Conservation (phyloP, 345 rosid genomes). For the Firmiana major region DNA sequence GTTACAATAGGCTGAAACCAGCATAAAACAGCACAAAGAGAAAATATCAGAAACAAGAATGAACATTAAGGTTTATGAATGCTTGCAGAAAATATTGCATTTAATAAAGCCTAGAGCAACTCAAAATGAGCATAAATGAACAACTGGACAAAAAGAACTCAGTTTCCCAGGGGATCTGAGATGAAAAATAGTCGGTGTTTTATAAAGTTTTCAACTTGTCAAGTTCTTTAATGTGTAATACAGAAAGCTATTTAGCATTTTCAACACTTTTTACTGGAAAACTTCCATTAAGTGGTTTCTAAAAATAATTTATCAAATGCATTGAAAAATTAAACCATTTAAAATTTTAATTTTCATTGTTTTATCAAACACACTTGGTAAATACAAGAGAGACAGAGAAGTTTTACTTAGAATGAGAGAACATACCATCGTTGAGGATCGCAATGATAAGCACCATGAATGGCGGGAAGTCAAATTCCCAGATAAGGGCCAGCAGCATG, state of each 20-base stretch:
- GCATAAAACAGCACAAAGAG: neutral
- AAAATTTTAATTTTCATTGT: no score
- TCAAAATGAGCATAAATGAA: neutral
- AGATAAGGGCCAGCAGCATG: slow-evolving; percentile 94
- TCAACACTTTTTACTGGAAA: neutral
- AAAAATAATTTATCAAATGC: no score
- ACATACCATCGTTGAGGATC: slow-evolving; percentile 90
- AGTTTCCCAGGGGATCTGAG: neutral
- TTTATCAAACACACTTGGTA: neutral
- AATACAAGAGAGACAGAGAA: neutral
- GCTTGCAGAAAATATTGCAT: neutral
- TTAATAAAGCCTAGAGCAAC: neutral
- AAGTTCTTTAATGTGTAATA: neutral
- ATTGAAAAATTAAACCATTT: no score
- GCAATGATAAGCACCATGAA: slow-evolving; percentile 99
- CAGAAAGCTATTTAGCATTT: neutral
- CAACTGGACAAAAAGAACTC: neutral
- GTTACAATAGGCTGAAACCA: neutral
- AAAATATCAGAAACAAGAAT: neutral
- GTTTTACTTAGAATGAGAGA: neutral
- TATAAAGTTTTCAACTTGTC: neutral
- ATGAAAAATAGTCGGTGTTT: neutral
- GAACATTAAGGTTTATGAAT: neutral
- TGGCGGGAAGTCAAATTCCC: slow-evolving; percentile 98
- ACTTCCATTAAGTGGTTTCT: neutral